These are phyloP conservation scores for Saururus chinensis DNA, from an alignment of 164 flowering plant species.

Conservation along the genomic window DNA sequence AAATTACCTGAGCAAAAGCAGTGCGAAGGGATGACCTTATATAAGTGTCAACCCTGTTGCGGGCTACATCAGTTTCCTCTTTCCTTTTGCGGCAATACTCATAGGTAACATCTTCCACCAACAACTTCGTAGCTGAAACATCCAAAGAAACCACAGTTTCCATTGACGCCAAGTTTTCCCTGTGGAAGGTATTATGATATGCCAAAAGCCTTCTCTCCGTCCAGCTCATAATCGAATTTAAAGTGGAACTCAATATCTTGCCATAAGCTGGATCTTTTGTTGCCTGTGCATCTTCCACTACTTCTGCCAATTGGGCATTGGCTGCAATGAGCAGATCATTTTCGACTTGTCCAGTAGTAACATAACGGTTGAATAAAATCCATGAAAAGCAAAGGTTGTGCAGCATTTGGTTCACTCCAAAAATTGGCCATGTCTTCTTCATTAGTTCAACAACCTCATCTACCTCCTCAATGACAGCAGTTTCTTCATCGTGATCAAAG, in stretches of 20 bases:
- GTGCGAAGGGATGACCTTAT: slow-evolving; percentile 68
- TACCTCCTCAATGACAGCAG: slow-evolving; percentile 64
- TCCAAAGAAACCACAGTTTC: slow-evolving; percentile 47
- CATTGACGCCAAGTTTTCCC: slow-evolving; percentile 43
- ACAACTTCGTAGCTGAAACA: slow-evolving; percentile 41
- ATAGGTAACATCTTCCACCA: slow-evolving; percentile 61
- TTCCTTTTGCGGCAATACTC: slow-evolving; percentile 44
- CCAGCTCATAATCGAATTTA: slow-evolving; percentile 60
- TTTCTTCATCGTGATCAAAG: slow-evolving; percentile 69
- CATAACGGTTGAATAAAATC: slow-evolving; percentile 63
- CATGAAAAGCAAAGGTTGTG: slow-evolving; percentile 83
- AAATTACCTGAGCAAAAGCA: slow-evolving; percentile 84
- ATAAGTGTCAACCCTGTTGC: slow-evolving; percentile 56
- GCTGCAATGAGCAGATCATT: slow-evolving; percentile 65
- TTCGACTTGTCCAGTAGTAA: slow-evolving; percentile 64
- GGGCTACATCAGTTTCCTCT: slow-evolving; percentile 40
- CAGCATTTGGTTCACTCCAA: slow-evolving; percentile 67
- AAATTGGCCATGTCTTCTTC: slow-evolving; percentile 80
- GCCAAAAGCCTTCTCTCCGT: slow-evolving; percentile 62
- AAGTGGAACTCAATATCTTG: slow-evolving; percentile 40
- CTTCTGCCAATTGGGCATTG: slow-evolving; percentile 45
- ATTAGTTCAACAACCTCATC: slow-evolving; percentile 78
- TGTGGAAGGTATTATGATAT: slow-evolving; percentile 59
- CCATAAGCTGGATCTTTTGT: slow-evolving; percentile 39
- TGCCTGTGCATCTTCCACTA: slow-evolving; percentile 52